Conservation (phyloP, 2,329 filamentous ascomycete genomes). For the Colletotrichum horii region DNA sequence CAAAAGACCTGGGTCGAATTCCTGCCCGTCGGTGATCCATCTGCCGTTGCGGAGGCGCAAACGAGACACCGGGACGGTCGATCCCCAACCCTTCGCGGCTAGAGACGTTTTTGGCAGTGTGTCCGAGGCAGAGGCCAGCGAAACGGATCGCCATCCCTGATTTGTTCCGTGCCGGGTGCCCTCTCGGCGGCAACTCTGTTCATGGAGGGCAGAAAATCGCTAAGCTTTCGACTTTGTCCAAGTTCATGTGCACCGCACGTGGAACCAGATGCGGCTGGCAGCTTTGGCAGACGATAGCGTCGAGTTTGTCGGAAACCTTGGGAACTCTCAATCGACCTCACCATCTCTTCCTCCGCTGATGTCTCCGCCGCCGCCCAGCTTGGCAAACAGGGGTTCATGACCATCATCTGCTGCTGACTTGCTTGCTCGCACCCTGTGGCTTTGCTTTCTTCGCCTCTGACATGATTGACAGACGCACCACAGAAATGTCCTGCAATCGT, state of each 20-base stretch:
- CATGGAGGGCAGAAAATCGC: not conserved
- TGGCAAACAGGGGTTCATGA: not conserved
- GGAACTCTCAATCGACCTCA: not conserved
- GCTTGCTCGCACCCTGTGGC: not conserved
- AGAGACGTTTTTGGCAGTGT: slow-evolving; percentile 7
- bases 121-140: not conserved
- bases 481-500: not conserved
- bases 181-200: not conserved
- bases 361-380: not conserved
- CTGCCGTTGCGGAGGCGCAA: not conserved
- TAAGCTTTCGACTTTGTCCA: not conserved
- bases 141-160: not conserved
- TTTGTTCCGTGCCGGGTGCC: not conserved
- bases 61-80: not conserved
- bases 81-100: not conserved
- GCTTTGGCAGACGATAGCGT: not conserved
- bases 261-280: not conserved
- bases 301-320: not conserved
- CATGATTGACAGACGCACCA: not conserved
- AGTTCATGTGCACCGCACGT: not conserved
- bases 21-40: not conserved
- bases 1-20: not conserved
- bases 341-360: not conserved
- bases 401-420: fast-evolving
- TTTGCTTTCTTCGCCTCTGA: not conserved